These are phyloP conservation scores for Pyricularia grisea DNA, from an alignment of 2,329 filamentous ascomycete genomes.

Conservation along the genomic window DNA sequence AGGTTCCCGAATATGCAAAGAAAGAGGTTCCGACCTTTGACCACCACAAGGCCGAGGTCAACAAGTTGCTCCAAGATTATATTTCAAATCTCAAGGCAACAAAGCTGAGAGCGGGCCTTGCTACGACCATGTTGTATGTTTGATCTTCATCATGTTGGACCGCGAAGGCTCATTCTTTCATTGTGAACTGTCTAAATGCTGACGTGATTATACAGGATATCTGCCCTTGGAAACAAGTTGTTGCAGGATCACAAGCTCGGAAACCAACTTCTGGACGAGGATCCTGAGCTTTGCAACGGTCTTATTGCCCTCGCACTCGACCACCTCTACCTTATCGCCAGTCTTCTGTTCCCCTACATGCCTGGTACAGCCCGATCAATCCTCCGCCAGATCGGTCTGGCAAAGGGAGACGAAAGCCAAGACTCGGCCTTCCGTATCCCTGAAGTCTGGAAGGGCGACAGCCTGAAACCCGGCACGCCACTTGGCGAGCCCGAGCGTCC, in stretches of 20 bases:
- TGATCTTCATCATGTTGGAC: constrained; percentile 11
- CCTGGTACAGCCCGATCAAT: constrained; percentile 70
- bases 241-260: constrained; percentile 30
- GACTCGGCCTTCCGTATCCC: constrained; percentile 42
- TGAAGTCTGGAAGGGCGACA: constrained; percentile 50
- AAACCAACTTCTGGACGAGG: constrained; percentile 37
- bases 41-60: constrained; percentile 37
- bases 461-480: constrained; percentile 63
- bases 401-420: neutral
- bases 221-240: constrained; percentile 43
- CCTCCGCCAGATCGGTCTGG: constrained; percentile 55
- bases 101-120: constrained; percentile 58
- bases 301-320: constrained; percentile 76
- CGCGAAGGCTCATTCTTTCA: constrained; percentile 32
- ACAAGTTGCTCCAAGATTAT: constrained; percentile 57
- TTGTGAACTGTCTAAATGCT: neutral
- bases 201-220: constrained; percentile 30
- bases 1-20: constrained; percentile 33
- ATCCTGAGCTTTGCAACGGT: constrained; percentile 43
- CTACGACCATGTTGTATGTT: constrained; percentile 48
- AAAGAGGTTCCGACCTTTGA: neutral
- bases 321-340: constrained; percentile 72
- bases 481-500: constrained; percentile 51
- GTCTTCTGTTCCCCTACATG: constrained; percentile 75
- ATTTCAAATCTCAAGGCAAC: constrained; percentile 60